phyloP scores from a whole-genome alignment of 1,139 yeast genomes.

The Geotrichum histeridarum region DNA sequence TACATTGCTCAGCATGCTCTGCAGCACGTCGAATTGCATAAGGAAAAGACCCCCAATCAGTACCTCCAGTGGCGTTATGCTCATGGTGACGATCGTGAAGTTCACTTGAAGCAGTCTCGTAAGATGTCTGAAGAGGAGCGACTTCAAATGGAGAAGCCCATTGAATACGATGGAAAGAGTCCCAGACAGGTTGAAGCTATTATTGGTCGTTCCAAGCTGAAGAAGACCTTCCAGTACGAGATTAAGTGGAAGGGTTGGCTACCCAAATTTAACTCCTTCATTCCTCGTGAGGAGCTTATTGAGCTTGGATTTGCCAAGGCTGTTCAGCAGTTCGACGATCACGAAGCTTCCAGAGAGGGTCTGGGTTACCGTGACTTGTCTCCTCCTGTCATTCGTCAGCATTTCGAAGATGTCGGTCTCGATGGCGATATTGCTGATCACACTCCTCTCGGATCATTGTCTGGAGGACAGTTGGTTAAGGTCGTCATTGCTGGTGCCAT shows the following conservation, averaged over 20 bases:
- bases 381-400: slow-evolving; percentile 90
- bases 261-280: slow-evolving; percentile 92
- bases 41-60: slow-evolving; percentile 96
- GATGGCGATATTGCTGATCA: slow-evolving; percentile 98
- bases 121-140: slow-evolving; percentile 79
- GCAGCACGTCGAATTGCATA: slow-evolving; percentile 94
- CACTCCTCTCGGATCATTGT: slow-evolving; percentile 91
- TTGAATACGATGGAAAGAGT: slow-evolving; percentile 87
- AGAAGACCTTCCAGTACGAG: slow-evolving; percentile 95
- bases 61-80: slow-evolving; percentile 97
- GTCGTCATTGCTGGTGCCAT: slow-evolving; percentile 99
- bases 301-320: slow-evolving; percentile 83
- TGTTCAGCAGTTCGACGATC: slow-evolving; percentile 93
- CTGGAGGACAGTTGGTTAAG: slow-evolving; percentile 97
- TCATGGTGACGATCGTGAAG: slow-evolving; percentile 97
- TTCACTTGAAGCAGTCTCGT: slow-evolving; percentile 86
- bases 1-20: slow-evolving; percentile 98
- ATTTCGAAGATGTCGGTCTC: slow-evolving; percentile 93
- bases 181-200: slow-evolving; percentile 85
- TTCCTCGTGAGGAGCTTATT: slow-evolving; percentile 72
- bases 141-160: slow-evolving; percentile 69
- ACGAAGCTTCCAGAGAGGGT: slow-evolving; percentile 98
- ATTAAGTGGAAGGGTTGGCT: slow-evolving; percentile 90
- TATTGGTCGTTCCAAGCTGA: slow-evolving; percentile 94
- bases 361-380: slow-evolving; percentile 89